Evolutionary conservation across 2,329 filamentous ascomycete species (phyloP), one percentile per base, ranked within the genome.

Genomic region (Chrysoporthe austroafricana): DNA sequence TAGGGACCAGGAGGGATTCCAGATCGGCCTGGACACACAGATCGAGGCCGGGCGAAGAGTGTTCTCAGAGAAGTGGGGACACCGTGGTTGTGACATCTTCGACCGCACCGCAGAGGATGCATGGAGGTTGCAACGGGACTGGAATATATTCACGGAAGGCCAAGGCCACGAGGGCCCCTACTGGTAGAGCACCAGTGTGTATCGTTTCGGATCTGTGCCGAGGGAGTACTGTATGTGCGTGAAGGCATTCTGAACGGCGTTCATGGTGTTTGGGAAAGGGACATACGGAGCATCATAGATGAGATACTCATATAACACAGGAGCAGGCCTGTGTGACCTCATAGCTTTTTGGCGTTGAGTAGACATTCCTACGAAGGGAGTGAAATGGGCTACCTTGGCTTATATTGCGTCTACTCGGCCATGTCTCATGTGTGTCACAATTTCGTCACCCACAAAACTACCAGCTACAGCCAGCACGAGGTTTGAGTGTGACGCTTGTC

Each of bases 1-100:
- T 74, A 81, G 85, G 69, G 78, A 83, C 65, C 71, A 81, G 0
- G 79, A 79, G 3, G 85, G 84, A 1, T 78, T 85, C 69, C 77
- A 80, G n/a, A 74, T 77, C 50, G 80, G 77, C 2, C 79, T 85
- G 67, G 77, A 80, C 68, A 77, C 84, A 64, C 74, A 82, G 44
- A 83, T 81, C 54, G 82, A 83, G 71, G 78, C 79, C 39, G 83
- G 83, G 1, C 73, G 77, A 26, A 75, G 74, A 62, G 76, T 78
- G 4, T 82, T 77, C 66, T 75, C 78, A 2, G 74, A 78, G 59
- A 82, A 82, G 62, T 82, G 79, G 79, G 80, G 80, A 32, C 79
- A 81, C 71, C 75, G 77, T 36, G 79, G 78, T 50, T 82, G 80
- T 70, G 77, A 78, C 65, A 70, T 69, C 42, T 63, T 69, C 43